Conservation (phyloP, 306 rosid species). For the Elaeagnus macrophylla region DNA sequence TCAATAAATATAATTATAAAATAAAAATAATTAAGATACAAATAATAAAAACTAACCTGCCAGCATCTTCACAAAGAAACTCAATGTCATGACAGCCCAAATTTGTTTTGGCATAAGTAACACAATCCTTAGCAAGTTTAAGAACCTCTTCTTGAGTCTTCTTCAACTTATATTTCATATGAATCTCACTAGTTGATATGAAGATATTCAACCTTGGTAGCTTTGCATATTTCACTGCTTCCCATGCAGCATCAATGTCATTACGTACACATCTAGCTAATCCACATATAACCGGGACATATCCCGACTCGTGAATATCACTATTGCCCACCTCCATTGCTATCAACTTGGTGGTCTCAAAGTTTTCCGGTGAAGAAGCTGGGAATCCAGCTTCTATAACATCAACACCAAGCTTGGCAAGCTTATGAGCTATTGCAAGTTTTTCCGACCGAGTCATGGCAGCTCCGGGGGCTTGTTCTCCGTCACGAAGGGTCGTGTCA, state of each 20-base stretch:
- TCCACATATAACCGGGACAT: conserved; percentile 86
- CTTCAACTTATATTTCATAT: conserved; percentile 69
- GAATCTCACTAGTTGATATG: conserved; percentile 84
- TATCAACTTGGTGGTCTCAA: conserved; percentile 61
- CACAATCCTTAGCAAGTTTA: conserved; percentile 67
- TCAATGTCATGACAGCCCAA: conserved; percentile 83
- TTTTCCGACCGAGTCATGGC: conserved; percentile 82
- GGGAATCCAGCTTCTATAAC: conserved; percentile 93
- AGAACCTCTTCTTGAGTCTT: conserved; percentile 64
- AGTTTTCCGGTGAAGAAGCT: conserved; percentile 70
- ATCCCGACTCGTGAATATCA: conserved; percentile 52
- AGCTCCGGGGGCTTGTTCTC: conserved; percentile 99
- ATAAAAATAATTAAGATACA: no score
- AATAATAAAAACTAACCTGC: conserved; percentile 70
- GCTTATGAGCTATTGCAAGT: conserved; percentile 76
- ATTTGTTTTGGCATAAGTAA: conserved; percentile 64
- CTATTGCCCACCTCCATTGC: conserved; percentile 71
- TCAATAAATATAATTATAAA: no score
- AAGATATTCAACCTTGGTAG: conserved; percentile 77
- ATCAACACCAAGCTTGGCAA: conserved; percentile 81
- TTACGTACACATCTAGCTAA: conserved; percentile 71
- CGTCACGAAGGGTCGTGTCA: conserved; percentile 97
- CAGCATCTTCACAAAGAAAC: conserved; percentile 97
- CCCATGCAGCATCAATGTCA: conserved; percentile 81
- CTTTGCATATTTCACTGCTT: conserved; percentile 76